A percentile compares a stretch with the other conserved stretches of the same genome.
These are phyloP conservation scores for Colletotrichum tanaceti DNA, from an alignment of 2,329 filamentous ascomycete genomes.

Conservation along the genomic window DNA sequence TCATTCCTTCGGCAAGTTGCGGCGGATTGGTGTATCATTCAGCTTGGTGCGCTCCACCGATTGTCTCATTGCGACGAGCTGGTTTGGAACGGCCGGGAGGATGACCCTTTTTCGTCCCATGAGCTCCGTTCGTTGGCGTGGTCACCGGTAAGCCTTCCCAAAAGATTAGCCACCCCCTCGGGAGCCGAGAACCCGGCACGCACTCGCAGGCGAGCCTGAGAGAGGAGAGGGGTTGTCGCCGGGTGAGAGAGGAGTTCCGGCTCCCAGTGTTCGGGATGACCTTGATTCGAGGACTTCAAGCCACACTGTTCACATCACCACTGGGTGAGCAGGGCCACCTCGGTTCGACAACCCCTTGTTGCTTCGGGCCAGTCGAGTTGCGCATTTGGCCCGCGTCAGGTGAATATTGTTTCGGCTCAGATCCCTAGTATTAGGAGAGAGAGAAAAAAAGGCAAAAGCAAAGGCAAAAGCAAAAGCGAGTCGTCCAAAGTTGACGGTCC, in stretches of 20 bases:
- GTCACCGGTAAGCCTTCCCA: constrained; percentile 38
- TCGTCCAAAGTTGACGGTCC: constrained; percentile 17
- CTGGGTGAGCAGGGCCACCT: constrained; percentile 5
- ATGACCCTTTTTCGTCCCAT: constrained; percentile 23
- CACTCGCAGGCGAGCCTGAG: constrained; percentile 10
- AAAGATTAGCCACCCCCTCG: constrained; percentile 20
- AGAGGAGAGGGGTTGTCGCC: constrained; percentile 8
- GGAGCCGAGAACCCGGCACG: constrained; percentile 21
- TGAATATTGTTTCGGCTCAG: constrained; percentile 6
- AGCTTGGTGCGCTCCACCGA: constrained; percentile 29
- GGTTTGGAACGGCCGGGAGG: constrained; percentile 19
- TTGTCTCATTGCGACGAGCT: constrained; percentile 33
- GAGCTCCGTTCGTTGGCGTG: constrained; percentile 34
- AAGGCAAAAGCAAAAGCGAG: constrained; percentile 1
- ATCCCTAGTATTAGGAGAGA: constrained; percentile 8
- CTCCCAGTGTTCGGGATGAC: constrained; percentile 28
- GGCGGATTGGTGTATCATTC: constrained; percentile 30
- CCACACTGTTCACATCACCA: neutral
- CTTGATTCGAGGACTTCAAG: constrained; percentile 22
- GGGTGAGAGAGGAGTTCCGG: constrained; percentile 21
- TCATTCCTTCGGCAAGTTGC: constrained; percentile 27
- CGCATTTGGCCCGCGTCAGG: neutral
- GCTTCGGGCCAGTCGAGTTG: constrained; percentile 15
- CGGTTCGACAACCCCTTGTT: constrained; percentile 22
- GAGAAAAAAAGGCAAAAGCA: neutral